Conservation (phyloP, 345 rosid genomes). For the Populus euphratica region DNA sequence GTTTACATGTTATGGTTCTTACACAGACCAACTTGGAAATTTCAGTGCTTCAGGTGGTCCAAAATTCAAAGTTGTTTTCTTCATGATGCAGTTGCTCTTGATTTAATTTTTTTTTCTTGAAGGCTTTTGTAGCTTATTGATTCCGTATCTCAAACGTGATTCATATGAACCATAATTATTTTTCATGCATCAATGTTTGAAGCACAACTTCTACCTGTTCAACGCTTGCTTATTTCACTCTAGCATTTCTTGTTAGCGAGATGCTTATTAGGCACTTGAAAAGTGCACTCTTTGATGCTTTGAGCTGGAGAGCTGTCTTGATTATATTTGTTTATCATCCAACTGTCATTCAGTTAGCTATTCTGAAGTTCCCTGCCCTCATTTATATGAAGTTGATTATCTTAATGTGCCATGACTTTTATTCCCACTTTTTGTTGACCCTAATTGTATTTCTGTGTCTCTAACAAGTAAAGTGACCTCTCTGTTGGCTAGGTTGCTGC, state of each 20-base stretch:
- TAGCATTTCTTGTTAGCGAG: not conserved
- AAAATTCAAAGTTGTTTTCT: slow-evolving; percentile 12
- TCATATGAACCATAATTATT: not conserved
- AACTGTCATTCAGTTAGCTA: not conserved
- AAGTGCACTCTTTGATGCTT: not conserved
- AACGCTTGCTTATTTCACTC: not conserved
- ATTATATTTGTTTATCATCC: not conserved
- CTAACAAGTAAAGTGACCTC: not conserved
- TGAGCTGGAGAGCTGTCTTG: not conserved
- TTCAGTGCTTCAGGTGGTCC: slow-evolving; percentile 70
- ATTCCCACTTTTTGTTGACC: not conserved
- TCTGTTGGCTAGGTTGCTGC: slow-evolving; percentile 66
- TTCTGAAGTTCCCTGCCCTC: not conserved
- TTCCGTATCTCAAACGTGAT: not conserved
- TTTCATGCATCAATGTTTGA: not conserved
- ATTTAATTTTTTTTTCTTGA: not conserved
- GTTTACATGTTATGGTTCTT: slow-evolving; percentile 61
- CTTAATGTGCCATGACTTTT: not conserved
- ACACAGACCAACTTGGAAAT: slow-evolving; percentile 66
- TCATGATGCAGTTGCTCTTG: slow-evolving; percentile 8
- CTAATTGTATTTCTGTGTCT: slow-evolving; percentile 10
- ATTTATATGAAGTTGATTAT: not conserved
- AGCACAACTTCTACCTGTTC: not conserved
- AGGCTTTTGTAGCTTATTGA: not conserved
- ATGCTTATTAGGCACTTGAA: not conserved